Evolutionary conservation across 768 basidiomycete species (phyloP).

Genomic region (Hortiboletus flavorubellus): DNA sequence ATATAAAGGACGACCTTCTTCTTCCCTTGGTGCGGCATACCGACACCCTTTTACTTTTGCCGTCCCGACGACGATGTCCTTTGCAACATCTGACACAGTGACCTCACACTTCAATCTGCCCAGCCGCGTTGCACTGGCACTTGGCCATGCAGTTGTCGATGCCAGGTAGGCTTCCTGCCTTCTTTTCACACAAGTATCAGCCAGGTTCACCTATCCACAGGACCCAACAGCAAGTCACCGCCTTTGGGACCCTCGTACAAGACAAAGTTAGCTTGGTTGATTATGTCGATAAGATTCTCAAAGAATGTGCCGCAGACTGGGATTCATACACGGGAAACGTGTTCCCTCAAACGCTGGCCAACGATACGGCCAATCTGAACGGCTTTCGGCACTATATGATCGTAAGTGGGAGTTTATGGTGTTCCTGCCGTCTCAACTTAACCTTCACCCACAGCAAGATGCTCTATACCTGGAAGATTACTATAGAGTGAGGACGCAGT

Average conservation of each 20-base stretch:
- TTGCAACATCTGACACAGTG: not conserved
- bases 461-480: slow-evolving; percentile 5
- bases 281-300: slow-evolving; percentile 1
- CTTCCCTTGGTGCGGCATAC: too few species aligned
- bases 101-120: not conserved
- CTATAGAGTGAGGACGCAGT: not conserved
- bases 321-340: not conserved
- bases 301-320: not conserved
- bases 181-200: not conserved
- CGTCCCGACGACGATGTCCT: not conserved
- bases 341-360: not conserved
- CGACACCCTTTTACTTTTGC: not conserved
- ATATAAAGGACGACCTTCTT: not conserved
- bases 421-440: not conserved
- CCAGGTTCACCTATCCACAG: not conserved
- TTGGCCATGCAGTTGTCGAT: not conserved
- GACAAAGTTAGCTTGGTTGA: not conserved
- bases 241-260: not conserved
- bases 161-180: not conserved
- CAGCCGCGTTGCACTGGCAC: not conserved
- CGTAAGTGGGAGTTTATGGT: not conserved
- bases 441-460: not conserved
- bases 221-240: too few species aligned
- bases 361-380: not conserved
- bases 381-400: slow-evolving; percentile 1